Percentiles rank a stretch among this genome's conserved stretches.
These are phyloP conservation scores for Neonectria neomacrospora DNA, from an alignment of 2,329 filamentous ascomycete genomes.

Conservation along the genomic window DNA sequence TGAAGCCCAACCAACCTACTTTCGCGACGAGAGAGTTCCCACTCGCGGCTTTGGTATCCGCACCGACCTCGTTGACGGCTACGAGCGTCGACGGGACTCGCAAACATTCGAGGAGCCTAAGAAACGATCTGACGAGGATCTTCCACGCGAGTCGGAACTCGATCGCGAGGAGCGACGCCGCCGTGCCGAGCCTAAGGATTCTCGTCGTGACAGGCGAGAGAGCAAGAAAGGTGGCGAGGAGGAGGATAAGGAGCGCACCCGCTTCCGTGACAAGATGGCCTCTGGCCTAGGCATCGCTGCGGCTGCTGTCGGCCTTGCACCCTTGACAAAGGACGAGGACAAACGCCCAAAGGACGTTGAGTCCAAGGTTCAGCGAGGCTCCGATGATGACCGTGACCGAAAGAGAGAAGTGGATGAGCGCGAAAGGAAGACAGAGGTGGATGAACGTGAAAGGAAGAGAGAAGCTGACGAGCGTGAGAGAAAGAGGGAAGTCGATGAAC, in stretches of 20 bases:
- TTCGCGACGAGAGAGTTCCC: slow-evolving; percentile 59
- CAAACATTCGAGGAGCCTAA: slow-evolving; percentile 44
- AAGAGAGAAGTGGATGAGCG: neutral
- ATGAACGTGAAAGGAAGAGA: neutral
- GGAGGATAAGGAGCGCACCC: slow-evolving; percentile 55
- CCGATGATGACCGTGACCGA: slow-evolving; percentile 45
- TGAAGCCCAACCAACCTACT: slow-evolving; percentile 45
- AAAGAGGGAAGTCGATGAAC: neutral
- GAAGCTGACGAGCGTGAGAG: neutral
- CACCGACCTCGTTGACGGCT: slow-evolving; percentile 51
- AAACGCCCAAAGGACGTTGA: slow-evolving; percentile 49
- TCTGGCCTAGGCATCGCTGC: slow-evolving; percentile 61
- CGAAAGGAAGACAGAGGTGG: neutral
- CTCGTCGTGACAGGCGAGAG: slow-evolving; percentile 46
- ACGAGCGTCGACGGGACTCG: slow-evolving; percentile 57
- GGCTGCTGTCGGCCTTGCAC: slow-evolving; percentile 58
- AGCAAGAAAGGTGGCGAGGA: slow-evolving; percentile 47
- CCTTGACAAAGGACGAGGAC: slow-evolving; percentile 53
- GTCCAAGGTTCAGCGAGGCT: slow-evolving; percentile 44
- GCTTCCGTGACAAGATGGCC: slow-evolving; percentile 60
- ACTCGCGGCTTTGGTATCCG: slow-evolving; percentile 65
- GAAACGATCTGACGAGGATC: slow-evolving; percentile 48
- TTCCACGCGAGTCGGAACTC: slow-evolving; percentile 42
- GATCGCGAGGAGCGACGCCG: slow-evolving; percentile 47
- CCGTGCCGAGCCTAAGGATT: slow-evolving; percentile 41